Evolutionary conservation across 768 basidiomycete species (phyloP), one percentile per base, ranked within the genome.

Genomic region (Trametes maxima): DNA sequence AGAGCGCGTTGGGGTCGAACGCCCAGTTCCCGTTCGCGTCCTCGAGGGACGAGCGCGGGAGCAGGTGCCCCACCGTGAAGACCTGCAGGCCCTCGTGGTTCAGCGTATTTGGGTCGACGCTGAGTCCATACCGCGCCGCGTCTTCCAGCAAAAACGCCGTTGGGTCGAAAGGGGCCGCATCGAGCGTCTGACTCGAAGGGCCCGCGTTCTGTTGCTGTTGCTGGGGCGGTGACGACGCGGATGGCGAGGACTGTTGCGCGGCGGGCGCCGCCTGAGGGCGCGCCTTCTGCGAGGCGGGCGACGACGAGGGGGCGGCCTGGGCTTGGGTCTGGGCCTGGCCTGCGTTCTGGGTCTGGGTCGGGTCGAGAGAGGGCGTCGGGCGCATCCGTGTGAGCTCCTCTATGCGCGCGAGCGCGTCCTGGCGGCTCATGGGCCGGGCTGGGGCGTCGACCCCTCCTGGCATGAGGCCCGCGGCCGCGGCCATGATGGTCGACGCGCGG

Each of bases 61-160:
- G 77, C 22, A 92, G 74, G 70, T 91, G 90, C 0, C 90, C 90
- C 3, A 92, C 82, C 1, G 91, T 92, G 69, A 90, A 90, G 54
- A 92, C 89, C 71, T 90, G 88, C 54, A 92, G 72, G 3, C 88
- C 90, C 67, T 88, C 83, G 60, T 90, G 87, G 44, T 68, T 54
- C 48, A 70, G 62, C 40, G 59, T 60, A 39, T 47, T 60, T 25
- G 50, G 50, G 60, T 61, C 66, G 21, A 70, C 49, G 17, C 52
- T 62, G 14, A 65, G 60, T 17, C 70, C 60, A 40, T 69, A 71
- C 24, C 63, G 67, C 48, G 65, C 58, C 46, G 65, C 68, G 53
- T 68, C 65, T 36, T 62, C 65, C 48, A 65, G 58, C 36, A 68
- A 57, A 54, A 65, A 61, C 54, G 59, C 61, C 35, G 57, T 59